Base-by-base conservation (phyloP, 768 basidiomycete genomes). In the Tulasnella sp. region DNA sequence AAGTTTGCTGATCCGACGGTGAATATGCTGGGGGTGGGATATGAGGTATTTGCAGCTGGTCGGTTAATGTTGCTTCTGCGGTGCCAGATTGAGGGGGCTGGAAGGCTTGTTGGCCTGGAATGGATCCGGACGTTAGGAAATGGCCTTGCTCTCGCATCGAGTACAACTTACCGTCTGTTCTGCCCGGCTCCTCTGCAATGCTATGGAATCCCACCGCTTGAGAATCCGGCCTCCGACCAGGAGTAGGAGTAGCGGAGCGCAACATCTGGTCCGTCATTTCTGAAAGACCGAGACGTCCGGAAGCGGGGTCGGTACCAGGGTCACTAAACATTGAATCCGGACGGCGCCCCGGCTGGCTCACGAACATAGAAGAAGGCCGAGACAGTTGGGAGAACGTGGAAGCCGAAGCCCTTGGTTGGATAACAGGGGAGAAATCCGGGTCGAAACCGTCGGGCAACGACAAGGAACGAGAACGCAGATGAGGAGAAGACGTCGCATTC, bases 291-390 rank as follows among this genome's bases (percentile, higher is more conserved):
- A n/a, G n/a, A n/a, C n/a, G 58, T 31, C 6, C 78, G 5, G 73
- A 38, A 27, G 73, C 78, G 34, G 73, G 31, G 34, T 72, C 71
- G 18, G 62, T 38, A 24, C 73, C 78, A 1, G 68, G 36, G 19
- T 79, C 78, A 38, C 73, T 74, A 19, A 79, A 16, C 2, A 42
- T 36, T 5, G 78, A 79, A 12, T 7, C 40, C 24, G 71, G 44
- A 4, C 71, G 31, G 38, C 58, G 46, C 1, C 34, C 27, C 34
- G 46, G 27, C 19, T 36, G 24, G 8, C 58, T 46, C 19, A 0
- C 34, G n/a, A 31, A 6, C 21, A 8, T 16, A 18, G 46, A 38
- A 44, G 44, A 18, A 1, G 34, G 36, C 21, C 9, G 12, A 27
- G 16, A 19, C 21, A 3, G 14, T 19, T 77, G 24, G 24, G 68